Percentiles rank a stretch among this genome's conserved stretches.
Conservation (phyloP, 371 early-diverging fungal species). For the Syncephalastrum contaminatum region DNA sequence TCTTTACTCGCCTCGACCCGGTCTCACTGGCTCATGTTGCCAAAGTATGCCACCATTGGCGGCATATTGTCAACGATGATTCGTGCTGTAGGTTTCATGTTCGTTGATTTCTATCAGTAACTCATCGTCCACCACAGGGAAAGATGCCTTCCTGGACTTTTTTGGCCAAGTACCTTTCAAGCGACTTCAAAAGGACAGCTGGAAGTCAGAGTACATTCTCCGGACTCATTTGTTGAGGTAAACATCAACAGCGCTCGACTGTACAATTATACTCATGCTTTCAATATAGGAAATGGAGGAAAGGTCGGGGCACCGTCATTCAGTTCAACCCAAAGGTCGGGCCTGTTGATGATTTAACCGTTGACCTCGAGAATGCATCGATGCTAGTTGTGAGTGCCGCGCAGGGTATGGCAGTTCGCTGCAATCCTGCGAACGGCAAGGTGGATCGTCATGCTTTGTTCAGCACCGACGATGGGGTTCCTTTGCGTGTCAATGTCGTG, state of each 20-base stretch:
- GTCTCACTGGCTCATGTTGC: constrained; percentile 31
- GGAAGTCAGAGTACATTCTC: constrained; percentile 53
- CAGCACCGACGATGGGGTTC: constrained; percentile 33
- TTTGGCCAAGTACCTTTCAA: constrained; percentile 46
- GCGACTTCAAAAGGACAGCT: constrained; percentile 37
- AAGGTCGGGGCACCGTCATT: constrained; percentile 40
- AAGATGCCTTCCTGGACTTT: constrained; percentile 44
- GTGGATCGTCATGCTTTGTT: constrained; percentile 37
- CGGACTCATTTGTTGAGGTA: constrained; percentile 48
- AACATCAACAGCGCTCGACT: background rate
- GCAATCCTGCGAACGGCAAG: constrained; percentile 46
- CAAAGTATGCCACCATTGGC: constrained; percentile 46
- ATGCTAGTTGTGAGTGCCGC: constrained; percentile 39
- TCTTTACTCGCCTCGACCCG: constrained; percentile 51
- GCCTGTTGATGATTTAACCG: constrained; percentile 33
- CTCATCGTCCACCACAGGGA: constrained; percentile 27
- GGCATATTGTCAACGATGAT: constrained; percentile 46
- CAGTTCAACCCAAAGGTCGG: constrained; percentile 46
- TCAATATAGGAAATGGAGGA: constrained; percentile 44
- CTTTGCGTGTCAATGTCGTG: constrained; percentile 25
- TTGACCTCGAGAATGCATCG: constrained; percentile 36
- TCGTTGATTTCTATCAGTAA: background rate
- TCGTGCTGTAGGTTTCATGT: constrained; percentile 39
- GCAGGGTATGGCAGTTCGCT: constrained; percentile 44
- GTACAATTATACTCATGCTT: background rate